Evolutionary conservation across 179 eudicot species (phyloP).

Genomic region (Gypsophila paniculata): DNA sequence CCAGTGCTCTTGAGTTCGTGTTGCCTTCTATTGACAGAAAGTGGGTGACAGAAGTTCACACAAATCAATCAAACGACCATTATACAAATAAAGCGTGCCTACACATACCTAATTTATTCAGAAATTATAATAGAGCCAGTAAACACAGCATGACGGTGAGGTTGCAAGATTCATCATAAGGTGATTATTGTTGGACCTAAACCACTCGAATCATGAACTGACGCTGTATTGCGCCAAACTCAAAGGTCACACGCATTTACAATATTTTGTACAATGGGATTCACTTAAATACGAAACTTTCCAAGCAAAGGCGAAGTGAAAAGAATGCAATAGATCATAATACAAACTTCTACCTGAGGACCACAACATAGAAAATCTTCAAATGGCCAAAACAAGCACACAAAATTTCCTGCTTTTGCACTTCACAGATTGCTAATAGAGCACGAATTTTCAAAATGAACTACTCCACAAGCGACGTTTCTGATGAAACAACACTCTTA

Average conservation of each 20-base stretch:
- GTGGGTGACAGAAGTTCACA: background rate
- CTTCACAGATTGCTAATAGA: background rate
- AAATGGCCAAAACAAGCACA: background rate
- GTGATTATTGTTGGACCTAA: background rate
- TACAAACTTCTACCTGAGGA: background rate
- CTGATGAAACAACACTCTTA: background rate
- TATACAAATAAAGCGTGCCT: background rate
- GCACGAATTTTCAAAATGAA: background rate
- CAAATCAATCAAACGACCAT: background rate
- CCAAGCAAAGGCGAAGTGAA: background rate
- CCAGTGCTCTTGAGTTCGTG: constrained; percentile 14
- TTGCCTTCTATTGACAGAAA: background rate
- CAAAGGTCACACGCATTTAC: background rate
- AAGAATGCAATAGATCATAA: background rate
- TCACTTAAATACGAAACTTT: background rate
- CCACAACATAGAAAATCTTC: background rate
- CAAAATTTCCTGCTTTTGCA: background rate
- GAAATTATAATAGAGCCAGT: background rate
- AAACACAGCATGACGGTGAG: background rate
- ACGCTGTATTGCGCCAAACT: background rate
- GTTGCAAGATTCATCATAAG: background rate
- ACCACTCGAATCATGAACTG: background rate
- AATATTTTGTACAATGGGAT: background rate
- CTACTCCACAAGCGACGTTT: background rate
- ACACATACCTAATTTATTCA: background rate